Base-by-base conservation (phyloP, 2,329 filamentous ascomycete genomes). In the Fusarium coffeatum region DNA sequence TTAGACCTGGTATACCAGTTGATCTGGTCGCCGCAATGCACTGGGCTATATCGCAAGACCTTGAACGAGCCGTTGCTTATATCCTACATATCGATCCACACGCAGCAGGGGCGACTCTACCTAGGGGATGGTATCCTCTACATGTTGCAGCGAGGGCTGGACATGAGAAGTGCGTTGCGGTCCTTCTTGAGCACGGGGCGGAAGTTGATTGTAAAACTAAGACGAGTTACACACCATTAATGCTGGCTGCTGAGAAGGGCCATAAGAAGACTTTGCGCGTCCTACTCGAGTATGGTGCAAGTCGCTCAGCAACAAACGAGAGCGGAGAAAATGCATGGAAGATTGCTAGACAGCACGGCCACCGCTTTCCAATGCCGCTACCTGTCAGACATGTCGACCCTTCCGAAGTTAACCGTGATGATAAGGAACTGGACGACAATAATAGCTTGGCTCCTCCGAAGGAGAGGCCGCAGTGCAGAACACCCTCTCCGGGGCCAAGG, bases 171-270 rank as follows among this genome's bases (percentile, higher is more conserved):
- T 56, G 47, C 10, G 48, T 55, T 37, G 10, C 15, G n/a, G 50
- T 56, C 7, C 63, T 68, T 32, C 51, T 68, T 22, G 30, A 40
- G 5, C 63, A 66, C 30, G 56, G 58, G 1, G 63, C 62, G 4
- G 45, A 66, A 10, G 43, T 56, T 22, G 42, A 68, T 40, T 66
- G 48, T 5, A 49, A 32, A n/a, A 64, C 61, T 4, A 68, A 62
- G 28, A 49, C 45, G 3, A 42, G 57, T 6, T 62, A 53, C 43
- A 68, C 65, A n/a, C 61, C 65, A 15, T 22, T 68, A 2, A 68
- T 68, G 61, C 34, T 68, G 41, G 56, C 65, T 13, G 50, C 61
- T 6, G 61, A 66, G 13, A 55, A 66, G 12, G 61, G 62, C 1
- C 15, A 66, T 16, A 42, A 46, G 25, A 57, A 48, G 18, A n/a